These are phyloP conservation scores for Phalaenopsis aphrodite DNA, from an alignment of 106 monocot species.

Conservation along the genomic window DNA sequence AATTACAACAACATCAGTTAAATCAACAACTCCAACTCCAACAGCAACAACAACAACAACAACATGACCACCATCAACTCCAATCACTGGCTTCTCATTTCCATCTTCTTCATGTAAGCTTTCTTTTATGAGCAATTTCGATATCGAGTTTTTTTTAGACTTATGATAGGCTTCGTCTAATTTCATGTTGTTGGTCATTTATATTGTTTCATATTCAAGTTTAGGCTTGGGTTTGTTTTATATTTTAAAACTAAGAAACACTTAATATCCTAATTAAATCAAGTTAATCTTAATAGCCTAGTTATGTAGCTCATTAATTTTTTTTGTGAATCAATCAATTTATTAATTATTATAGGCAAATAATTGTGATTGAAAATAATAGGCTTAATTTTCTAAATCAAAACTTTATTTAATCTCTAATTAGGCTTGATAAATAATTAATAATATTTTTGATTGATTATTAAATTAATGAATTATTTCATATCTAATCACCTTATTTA, in stretches of 20 bases:
- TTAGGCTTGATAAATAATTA: no score
- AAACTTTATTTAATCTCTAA: no score
- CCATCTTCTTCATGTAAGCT: conserved; percentile 37
- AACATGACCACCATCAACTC: conserved; percentile 37
- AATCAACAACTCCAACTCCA: neutral
- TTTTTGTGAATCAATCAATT: no score
- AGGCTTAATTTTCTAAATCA: no score
- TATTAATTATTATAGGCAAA: no score
- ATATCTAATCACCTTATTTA: no score
- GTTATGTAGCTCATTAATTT: no score
- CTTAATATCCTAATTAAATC: neutral
- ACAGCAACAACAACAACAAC: no score
- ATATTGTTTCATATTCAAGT: neutral
- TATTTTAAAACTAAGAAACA: neutral
- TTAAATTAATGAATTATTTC: no score
- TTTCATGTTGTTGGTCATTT: neutral
- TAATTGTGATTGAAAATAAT: no score
- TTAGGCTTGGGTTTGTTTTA: neutral
- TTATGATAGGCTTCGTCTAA: neutral
- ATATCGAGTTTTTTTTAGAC: neutral
- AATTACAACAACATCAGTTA: neutral
- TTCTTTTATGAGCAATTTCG: neutral
- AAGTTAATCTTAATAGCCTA: no score
- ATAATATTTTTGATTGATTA: no score
- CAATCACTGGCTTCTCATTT: conserved; percentile 49